Base-by-base conservation (phyloP, 1,139 yeast genomes). In the Lizanozyma gosingica region DNA sequence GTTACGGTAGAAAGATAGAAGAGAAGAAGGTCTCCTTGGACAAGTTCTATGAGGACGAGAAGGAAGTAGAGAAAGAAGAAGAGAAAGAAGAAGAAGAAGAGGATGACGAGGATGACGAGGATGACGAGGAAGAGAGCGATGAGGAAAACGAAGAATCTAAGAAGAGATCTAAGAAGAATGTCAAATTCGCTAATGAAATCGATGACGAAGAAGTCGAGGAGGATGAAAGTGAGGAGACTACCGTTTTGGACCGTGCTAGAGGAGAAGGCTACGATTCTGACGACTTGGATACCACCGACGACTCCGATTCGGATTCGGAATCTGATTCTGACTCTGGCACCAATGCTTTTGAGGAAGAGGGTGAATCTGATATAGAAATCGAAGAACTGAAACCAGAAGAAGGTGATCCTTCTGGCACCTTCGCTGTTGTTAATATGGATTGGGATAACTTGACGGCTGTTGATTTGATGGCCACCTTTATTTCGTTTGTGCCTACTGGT, bases 371-470 rank as follows among this genome's bases (percentile, higher is more conserved):
- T 18, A 58, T 71, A 17, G 86, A 79, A 46, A 49, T 68, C 2
- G 90, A 80, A 48, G 75, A 71, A 17, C 67, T 65, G 32, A 73
- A 76, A 43, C 84, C 94, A 11, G 92, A 85, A 39, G 81, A 79
- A 44, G 94, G 96, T 36, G 97, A 90, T 2, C 95, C 95, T 22
- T 73, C 95, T 0, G 65, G 67, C 33, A 67, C 85, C 4, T 71
- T 94, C 56, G 98, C 98, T 0, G 95, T 83, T 2, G 98, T 94
- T 29, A 94, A 94, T 54, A 71, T 94, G 75, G 98, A 94, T 57
- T 94, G 98, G 98, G 99, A 94, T 52, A 85, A 92, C 55, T 71
- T 94, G 16, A 74, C 79, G 40, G 85, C 97, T 0, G 79, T 78
- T 11, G 98, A 92, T 58, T 62, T 94, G 48, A 78, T 86, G 85